These are phyloP conservation scores for Wickerhamomyces chaumierensis DNA, from an alignment of 805 yeast species.

Conservation along the genomic window DNA sequence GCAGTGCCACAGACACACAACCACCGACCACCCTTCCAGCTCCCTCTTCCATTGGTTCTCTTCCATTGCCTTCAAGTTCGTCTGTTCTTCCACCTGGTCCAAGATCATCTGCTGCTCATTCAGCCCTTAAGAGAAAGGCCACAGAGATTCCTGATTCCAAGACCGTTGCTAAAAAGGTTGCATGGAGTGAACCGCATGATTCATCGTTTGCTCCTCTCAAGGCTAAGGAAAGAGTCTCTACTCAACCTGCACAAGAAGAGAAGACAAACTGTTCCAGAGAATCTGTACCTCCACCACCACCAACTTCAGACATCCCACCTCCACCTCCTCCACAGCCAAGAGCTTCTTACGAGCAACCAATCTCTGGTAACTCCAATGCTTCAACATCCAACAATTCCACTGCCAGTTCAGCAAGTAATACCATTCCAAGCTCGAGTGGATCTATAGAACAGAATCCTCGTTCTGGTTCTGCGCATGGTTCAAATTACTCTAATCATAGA, in stretches of 20 bases:
- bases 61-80: not conserved
- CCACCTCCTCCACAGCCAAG: no score
- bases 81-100: not conserved
- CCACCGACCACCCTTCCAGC: not conserved
- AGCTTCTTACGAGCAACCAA: no score
- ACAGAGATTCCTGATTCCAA: not conserved
- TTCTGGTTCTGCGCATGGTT: not conserved
- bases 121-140: not conserved
- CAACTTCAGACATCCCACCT: no score
- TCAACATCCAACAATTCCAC: no score
- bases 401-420: no score
- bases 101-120: no score
- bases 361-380: no score
- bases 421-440: no score
- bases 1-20: no score
- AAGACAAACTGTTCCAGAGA: not conserved
- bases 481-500: not conserved
- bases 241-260: not conserved
- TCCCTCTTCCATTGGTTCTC: not conserved
- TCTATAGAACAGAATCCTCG: no score
- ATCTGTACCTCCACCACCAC: not conserved
- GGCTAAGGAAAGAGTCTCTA: not conserved
- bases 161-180: not conserved
- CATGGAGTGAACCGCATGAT: not conserved
- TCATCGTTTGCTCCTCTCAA: not conserved